phyloP scores from a whole-genome alignment of 1,139 yeast species.

The Trichomonascaceae sp. region DNA sequence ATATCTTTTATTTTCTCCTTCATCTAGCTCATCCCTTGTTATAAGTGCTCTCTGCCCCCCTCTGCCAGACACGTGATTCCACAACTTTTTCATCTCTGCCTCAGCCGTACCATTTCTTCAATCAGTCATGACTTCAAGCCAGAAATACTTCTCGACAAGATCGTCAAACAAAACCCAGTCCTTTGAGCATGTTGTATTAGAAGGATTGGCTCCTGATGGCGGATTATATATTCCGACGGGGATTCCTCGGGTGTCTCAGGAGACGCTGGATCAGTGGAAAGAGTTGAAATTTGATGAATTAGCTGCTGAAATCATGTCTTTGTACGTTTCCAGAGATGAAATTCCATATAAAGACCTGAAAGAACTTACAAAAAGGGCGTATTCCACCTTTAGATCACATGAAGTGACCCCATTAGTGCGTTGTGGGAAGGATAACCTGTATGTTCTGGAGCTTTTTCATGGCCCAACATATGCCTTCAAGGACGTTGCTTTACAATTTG shows the following conservation, averaged over 20 bases:
- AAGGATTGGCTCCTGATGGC: conserved; percentile 94
- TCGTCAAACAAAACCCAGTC: conserved; percentile 53
- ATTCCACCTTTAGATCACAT: conserved; percentile 79
- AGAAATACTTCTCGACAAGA: conserved; percentile 78
- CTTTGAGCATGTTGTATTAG: conserved; percentile 89
- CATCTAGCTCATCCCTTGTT: too few species aligned
- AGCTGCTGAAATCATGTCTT: conserved; percentile 78
- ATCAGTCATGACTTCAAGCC: conserved; percentile 12
- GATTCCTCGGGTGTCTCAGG: conserved; percentile 63
- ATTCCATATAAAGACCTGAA: conserved; percentile 65
- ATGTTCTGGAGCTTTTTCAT: conserved; percentile 87
- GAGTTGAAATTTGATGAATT: conserved; percentile 73
- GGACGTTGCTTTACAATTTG: conserved; percentile 96
- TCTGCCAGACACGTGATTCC: too few species aligned
- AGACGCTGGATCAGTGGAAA: conserved; percentile 62
- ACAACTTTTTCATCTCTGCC: not conserved
- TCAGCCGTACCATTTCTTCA: not conserved
- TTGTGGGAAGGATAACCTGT: conserved; percentile 53
- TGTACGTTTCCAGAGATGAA: conserved; percentile 64
- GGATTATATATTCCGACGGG: conserved; percentile 85
- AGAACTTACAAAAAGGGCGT: conserved; percentile 59
- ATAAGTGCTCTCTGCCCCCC: too few species aligned
- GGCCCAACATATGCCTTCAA: conserved; percentile 99
- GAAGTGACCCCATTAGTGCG: conserved; percentile 79
- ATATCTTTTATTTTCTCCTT: too few species aligned